Conservation (phyloP, 192 early-diverging fungal genomes). For the Cetraspora pellucida region DNA sequence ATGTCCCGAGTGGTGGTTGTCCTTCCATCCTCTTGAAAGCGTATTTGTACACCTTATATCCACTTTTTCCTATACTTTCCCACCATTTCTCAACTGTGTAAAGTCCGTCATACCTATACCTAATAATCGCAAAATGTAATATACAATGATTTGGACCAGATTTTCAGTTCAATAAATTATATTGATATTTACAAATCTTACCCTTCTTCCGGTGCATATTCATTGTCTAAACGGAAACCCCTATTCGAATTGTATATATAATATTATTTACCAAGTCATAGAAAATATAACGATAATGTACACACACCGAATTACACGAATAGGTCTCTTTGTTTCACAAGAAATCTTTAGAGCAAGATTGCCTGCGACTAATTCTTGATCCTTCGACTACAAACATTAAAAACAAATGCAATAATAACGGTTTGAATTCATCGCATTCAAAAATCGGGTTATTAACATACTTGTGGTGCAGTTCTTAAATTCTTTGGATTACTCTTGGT, state of each 20-base stretch:
- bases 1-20: conserved; percentile 7
- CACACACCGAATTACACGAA: conserved; percentile 8
- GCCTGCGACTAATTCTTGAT: not conserved
- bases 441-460: not conserved
- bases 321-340: conserved; percentile 17
- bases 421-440: not conserved
- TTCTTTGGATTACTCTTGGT: conserved; percentile 12
- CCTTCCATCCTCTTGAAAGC: conserved; percentile 15
- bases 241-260: not conserved
- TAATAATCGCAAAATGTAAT: not conserved
- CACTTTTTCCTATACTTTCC: conserved; percentile 6
- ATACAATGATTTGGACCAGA: not conserved
- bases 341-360: conserved; percentile 23
- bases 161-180: not conserved
- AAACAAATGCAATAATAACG: not conserved
- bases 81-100: conserved; percentile 25
- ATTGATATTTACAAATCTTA: not conserved
- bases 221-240: not conserved
- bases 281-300: not conserved
- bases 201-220: conserved; percentile 12
- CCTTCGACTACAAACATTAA: not conserved
- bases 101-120: conserved; percentile 28
- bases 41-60: conserved; percentile 5
- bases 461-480: conserved; percentile 8
- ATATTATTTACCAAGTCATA: not conserved